Conservation (phyloP, 345 rosid genomes). For the Moricandia arvensis region DNA sequence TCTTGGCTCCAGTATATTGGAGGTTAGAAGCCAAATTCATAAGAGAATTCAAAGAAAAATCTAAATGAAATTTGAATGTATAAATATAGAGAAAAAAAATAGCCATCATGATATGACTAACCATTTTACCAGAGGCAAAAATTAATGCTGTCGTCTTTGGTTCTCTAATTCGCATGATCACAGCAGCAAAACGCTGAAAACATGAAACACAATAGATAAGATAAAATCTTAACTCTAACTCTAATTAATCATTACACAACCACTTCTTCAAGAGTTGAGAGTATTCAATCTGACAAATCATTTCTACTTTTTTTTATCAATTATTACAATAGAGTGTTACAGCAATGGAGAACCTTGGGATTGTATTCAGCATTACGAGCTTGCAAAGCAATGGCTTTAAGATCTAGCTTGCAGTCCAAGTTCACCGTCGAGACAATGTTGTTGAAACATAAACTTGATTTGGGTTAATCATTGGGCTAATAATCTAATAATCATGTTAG, state of each 20-base stretch:
- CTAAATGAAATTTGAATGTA: not conserved
- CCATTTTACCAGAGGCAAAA: slow-evolving; percentile 64
- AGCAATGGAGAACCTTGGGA: slow-evolving; percentile 53
- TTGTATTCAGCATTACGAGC: slow-evolving; percentile 84
- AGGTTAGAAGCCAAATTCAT: not conserved
- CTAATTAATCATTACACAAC: not conserved
- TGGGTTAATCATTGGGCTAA: too few relatives aligned
- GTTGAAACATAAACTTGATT: too few relatives aligned
- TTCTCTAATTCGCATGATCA: slow-evolving; percentile 74
- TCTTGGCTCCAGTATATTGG: slow-evolving; percentile 83
- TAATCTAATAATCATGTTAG: too few relatives aligned
- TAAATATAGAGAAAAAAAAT: not conserved
- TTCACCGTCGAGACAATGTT: slow-evolving; percentile 79
- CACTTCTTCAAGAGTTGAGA: not conserved
- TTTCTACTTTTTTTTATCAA: not conserved
- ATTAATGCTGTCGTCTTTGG: slow-evolving; percentile 73
- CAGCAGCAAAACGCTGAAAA: slow-evolving; percentile 78
- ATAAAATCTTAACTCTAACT: not conserved
- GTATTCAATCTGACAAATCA: not conserved
- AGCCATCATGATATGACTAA: not conserved
- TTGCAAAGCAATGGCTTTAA: slow-evolving; percentile 71
- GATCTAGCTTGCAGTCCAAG: slow-evolving; percentile 77
- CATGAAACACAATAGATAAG: slow-evolving; percentile 23
- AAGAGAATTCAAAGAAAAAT: not conserved
- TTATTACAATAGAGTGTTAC: not conserved